Percentiles rank a stretch among this genome's conserved stretches.
Conservation (phyloP, 768 basidiomycete genomes). For the Pleurotus platypus region DNA sequence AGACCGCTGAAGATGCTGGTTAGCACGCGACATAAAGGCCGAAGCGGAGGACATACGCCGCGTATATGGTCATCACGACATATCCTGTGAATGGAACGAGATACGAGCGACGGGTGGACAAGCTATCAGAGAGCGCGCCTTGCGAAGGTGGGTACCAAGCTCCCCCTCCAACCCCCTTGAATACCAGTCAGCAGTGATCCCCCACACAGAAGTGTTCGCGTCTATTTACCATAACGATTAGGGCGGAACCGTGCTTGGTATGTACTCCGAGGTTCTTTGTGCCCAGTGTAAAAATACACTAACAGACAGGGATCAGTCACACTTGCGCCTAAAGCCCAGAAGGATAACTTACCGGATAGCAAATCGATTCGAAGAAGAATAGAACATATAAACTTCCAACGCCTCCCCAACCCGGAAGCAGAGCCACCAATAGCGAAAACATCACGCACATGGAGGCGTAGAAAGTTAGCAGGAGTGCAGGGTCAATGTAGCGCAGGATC, state of each 20-base stretch:
- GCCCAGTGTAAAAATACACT: slow-evolving; percentile 62
- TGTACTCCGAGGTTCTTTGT: slow-evolving; percentile 61
- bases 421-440: slow-evolving; percentile 49
- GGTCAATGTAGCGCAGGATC: slow-evolving; percentile 61
- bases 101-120: slow-evolving; percentile 52
- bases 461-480: slow-evolving; percentile 54
- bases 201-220: slow-evolving; percentile 10
- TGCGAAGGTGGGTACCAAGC: slow-evolving; percentile 70
- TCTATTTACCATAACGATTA: slow-evolving; percentile 56
- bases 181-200: background rate
- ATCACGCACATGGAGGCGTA: slow-evolving; percentile 50
- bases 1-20: slow-evolving; percentile 36
- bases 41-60: slow-evolving; percentile 36
- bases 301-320: background rate
- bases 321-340: background rate
- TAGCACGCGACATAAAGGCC: no score
- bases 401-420: slow-evolving; percentile 48
- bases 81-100: slow-evolving; percentile 60
- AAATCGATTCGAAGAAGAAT: slow-evolving; percentile 78
- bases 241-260: slow-evolving; percentile 58
- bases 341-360: slow-evolving; percentile 48
- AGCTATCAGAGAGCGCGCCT: slow-evolving; percentile 47
- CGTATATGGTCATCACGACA: slow-evolving; percentile 53
- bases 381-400: slow-evolving; percentile 59
- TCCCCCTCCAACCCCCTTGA: slow-evolving; percentile 53